These are phyloP conservation scores for Pulveroboletus sp. DNA, from an alignment of 768 basidiomycete genomes.

Conservation along the genomic window DNA sequence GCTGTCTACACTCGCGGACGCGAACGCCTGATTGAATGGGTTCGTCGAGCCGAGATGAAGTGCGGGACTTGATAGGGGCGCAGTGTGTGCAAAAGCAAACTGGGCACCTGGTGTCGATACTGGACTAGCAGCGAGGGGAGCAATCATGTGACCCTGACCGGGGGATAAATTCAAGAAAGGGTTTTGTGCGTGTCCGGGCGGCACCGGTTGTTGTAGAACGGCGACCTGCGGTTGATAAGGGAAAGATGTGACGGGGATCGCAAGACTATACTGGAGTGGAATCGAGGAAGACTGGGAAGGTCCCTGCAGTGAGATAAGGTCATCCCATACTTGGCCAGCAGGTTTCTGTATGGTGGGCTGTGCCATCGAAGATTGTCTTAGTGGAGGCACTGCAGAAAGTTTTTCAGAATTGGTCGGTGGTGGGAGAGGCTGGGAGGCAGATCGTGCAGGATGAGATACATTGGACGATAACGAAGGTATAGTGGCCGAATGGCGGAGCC, in stretches of 20 bases:
- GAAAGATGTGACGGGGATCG: not conserved
- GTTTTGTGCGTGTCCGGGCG: conserved; percentile 6
- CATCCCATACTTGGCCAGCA: conserved; percentile 53
- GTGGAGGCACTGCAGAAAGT: conserved; percentile 3
- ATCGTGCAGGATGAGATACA: conserved; percentile 22
- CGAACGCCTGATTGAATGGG: conserved; percentile 18
- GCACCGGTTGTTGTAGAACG: conserved; percentile 6
- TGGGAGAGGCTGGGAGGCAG: conserved; percentile 37
- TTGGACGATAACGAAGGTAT: conserved; percentile 12
- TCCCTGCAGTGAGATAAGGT: conserved; percentile 48
- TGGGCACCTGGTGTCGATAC: not conserved
- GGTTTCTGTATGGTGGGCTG: conserved; percentile 19
- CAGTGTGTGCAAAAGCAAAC: conserved; percentile 6
- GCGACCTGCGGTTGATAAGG: conserved; percentile 14
- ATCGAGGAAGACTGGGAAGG: conserved; percentile 40
- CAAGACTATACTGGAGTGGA: conserved; percentile 40
- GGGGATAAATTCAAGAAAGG: conserved; percentile 20
- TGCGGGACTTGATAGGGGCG: conserved; percentile 12
- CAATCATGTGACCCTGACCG: conserved; percentile 1
- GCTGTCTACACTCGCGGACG: not conserved
- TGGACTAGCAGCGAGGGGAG: conserved; percentile 4
- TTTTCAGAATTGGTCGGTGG: conserved; percentile 12
- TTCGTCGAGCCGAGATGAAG: conserved; percentile 11
- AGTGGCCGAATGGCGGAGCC: conserved; percentile 13
- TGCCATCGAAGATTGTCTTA: not conserved